These are phyloP conservation scores for Puya raimondii DNA, from an alignment of 176 grass and related monocot genomes.

Conservation along the genomic window DNA sequence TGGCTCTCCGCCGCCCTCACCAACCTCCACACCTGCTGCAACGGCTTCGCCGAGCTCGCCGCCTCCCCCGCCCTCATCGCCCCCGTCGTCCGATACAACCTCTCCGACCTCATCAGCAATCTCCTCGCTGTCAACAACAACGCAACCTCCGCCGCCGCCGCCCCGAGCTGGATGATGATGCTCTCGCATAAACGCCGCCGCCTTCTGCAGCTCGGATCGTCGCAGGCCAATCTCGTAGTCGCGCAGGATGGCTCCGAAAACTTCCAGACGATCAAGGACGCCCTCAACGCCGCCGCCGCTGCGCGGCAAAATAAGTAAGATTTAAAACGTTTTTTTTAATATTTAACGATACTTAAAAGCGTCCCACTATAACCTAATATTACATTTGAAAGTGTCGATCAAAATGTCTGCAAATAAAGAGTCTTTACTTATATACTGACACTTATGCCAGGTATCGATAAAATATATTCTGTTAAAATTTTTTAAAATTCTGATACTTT, in stretches of 20 bases:
- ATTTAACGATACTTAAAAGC: no score
- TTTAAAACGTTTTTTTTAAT: no score
- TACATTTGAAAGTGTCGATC: no score
- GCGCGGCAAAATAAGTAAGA: no score
- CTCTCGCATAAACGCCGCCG: background rate
- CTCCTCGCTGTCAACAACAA: conserved; percentile 41
- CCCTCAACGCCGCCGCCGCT: conserved; percentile 41
- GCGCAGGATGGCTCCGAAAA: conserved; percentile 38
- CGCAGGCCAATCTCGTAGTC: conserved; percentile 34
- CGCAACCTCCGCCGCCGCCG: background rate
- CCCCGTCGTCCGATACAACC: conserved; percentile 28
- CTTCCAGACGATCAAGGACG: conserved; percentile 31
- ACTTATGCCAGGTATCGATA: no score
- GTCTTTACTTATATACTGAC: no score
- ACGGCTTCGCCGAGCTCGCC: conserved; percentile 27
- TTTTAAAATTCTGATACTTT: no score
- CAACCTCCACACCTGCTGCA: conserved; percentile 31
- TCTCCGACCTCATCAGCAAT: conserved; percentile 47
- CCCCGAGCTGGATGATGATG: background rate
- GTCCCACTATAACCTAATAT: no score
- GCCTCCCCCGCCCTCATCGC: conserved; percentile 23
- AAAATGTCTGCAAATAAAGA: no score
- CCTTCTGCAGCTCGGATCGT: background rate
- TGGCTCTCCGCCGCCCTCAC: conserved; percentile 43
- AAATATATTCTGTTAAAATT: no score